Evolutionary conservation across 2,329 filamentous ascomycete genomes (phyloP), one percentile per base, ranked within the genome.

Genomic region (Davidsoniella neocaledoniae): DNA sequence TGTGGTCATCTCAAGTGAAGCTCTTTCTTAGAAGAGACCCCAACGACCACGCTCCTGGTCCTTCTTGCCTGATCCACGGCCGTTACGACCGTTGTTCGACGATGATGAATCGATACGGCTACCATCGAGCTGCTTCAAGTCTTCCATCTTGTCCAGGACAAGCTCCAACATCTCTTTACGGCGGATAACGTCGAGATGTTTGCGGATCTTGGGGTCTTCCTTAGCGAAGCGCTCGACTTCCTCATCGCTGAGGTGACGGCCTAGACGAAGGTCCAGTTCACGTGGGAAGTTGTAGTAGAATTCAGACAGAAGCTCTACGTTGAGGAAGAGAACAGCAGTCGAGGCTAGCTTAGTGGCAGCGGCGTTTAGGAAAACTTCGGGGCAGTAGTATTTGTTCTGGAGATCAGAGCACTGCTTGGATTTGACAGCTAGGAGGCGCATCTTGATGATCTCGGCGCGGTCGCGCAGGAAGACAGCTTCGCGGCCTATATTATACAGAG

Each of bases 271-370:
- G 63, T 98, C 91, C 10, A 98, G 75, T 62, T 95, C 87, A 38
- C 91, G 77, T 0, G 91, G 91, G 65, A 98, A 98, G 61, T 91
- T 87, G 67, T 95, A 94, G 68, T 94, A 95, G 63, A 96, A 98
- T 61, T 98, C 94, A 2, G 85, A 90, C 16, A 98, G 76, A 17
- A 98, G 74, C 67, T 98, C 93, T 9, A 96, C 91, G 60, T 98
- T 95, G 26, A 98, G 75, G 71, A 98, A 98, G 0, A 98, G 77
- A 7, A 98, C 91, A 2, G 91, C 90, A 0, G 91, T 98, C 1
- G 86, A 83, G 2, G 90, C 93, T 45, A 98, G 76, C 66, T 96
- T 96, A 57, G 88, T 86, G 1, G 91, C 88, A 2, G 94, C 91
- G 2, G 93, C 87, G 59, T 98, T 88, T n/a, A 98, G 77, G 69